Conservation (phyloP, 768 basidiomycete genomes). For the Candolleomyces eurysporus region DNA sequence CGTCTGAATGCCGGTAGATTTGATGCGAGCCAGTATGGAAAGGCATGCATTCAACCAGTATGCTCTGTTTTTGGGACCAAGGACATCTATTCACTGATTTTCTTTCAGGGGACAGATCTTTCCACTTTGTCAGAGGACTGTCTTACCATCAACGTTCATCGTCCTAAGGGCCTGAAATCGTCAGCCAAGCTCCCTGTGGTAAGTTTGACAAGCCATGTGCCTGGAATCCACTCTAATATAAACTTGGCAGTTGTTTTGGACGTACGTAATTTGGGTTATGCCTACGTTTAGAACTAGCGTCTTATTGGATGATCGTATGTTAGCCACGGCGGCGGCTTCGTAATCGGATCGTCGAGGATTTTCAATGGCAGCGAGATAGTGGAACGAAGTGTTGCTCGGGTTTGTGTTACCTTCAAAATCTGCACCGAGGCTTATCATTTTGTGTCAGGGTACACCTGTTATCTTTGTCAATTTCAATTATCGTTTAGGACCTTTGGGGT, state of each 20-base stretch:
- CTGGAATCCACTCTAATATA: background rate
- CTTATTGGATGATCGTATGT: slow-evolving; percentile 26
- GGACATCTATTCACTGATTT: background rate
- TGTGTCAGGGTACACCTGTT: slow-evolving; percentile 40
- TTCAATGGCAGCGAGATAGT: slow-evolving; percentile 35
- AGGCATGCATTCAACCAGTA: slow-evolving; percentile 49
- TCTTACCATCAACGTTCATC: slow-evolving; percentile 55
- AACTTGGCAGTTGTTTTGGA: slow-evolving; percentile 34
- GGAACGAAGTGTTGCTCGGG: slow-evolving; percentile 34
- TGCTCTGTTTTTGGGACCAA: slow-evolving; percentile 1
- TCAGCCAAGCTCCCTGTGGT: slow-evolving; percentile 38
- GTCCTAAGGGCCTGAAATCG: slow-evolving; percentile 36
- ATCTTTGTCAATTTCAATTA: slow-evolving; percentile 40
- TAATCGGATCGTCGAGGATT: slow-evolving; percentile 21
- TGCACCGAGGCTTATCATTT: background rate
- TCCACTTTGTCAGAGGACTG: slow-evolving; percentile 51
- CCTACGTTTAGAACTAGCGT: slow-evolving; percentile 30
- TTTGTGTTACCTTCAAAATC: slow-evolving; percentile 15
- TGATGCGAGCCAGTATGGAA: slow-evolving; percentile 46
- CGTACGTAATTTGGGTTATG: slow-evolving; percentile 20
- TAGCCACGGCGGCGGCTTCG: slow-evolving; percentile 36
- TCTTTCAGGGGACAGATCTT: background rate
- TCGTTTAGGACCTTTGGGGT: slow-evolving; percentile 46
- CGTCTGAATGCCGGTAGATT: slow-evolving; percentile 30
- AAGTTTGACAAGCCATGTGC: slow-evolving; percentile 8